A percentile compares a stretch with the other conserved stretches of the same genome.
Evolutionary conservation across 1,284 basidiomycete genomes (phyloP).

Genomic region (Fomes fomentarius): DNA sequence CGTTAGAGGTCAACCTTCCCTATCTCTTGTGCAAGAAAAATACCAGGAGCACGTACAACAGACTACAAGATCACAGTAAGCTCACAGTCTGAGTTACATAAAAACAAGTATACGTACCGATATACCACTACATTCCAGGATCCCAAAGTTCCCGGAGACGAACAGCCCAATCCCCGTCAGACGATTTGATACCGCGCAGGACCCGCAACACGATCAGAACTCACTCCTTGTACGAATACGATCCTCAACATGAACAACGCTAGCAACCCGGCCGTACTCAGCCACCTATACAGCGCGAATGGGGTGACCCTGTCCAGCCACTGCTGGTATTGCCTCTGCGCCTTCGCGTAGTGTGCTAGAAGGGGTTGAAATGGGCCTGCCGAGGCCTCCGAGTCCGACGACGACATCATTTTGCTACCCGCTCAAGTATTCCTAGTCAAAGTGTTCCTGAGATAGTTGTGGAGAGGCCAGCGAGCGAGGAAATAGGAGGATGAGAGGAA

Average conservation of each 20-base stretch:
- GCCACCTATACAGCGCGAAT: constrained; percentile 87
- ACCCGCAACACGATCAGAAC: constrained; percentile 44
- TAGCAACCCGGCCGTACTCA: constrained; percentile 76
- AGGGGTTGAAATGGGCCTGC: constrained; percentile 55
- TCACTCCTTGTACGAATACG: constrained; percentile 86
- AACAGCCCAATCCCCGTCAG: too few relatives aligned
- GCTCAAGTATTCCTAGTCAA: neutral
- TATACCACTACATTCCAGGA: constrained; percentile 92
- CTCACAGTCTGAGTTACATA: neutral
- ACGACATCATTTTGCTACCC: constrained; percentile 29
- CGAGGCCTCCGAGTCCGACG: constrained; percentile 47
- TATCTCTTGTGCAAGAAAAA: neutral
- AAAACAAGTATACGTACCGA: constrained; percentile 55
- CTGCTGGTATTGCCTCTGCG: constrained; percentile 79
- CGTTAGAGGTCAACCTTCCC: constrained; percentile 38
- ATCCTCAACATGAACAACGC: constrained; percentile 87
- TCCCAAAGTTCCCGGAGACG: too few relatives aligned
- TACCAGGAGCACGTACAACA: constrained; percentile 56
- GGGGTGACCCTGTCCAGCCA: constrained; percentile 92
- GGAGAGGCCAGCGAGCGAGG: neutral
- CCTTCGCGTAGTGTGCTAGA: constrained; percentile 49
- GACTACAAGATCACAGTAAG: constrained; percentile 41
- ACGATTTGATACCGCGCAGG: too few relatives aligned
- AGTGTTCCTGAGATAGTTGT: too few relatives aligned
- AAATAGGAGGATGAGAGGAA: neutral